Percentiles rank a stretch among this genome's conserved stretches.
These are phyloP conservation scores for Pulicaria dysenterica DNA, from an alignment of 129 eudicot genomes.

Conservation along the genomic window DNA sequence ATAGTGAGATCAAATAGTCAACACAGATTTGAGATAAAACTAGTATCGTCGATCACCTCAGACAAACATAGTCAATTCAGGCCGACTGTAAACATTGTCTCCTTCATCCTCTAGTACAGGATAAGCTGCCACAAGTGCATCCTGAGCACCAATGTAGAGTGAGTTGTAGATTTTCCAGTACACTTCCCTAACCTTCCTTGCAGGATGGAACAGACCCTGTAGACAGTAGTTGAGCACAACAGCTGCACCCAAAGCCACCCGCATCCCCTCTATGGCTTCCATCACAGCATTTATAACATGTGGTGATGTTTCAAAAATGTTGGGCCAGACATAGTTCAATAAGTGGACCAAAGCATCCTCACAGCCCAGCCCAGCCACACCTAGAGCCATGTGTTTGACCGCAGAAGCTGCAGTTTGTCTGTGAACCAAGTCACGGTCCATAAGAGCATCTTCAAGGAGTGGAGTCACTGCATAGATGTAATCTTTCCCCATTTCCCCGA, in stretches of 20 bases:
- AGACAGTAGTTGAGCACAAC: constrained; percentile 86
- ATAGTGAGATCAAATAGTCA: constrained; percentile 9
- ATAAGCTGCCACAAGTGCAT: constrained; percentile 88
- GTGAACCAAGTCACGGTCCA: constrained; percentile 92
- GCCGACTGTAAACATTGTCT: constrained; percentile 68
- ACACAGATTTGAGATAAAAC: background rate
- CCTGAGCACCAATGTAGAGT: constrained; percentile 90
- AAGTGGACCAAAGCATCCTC: constrained; percentile 90
- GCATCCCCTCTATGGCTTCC: constrained; percentile 99
- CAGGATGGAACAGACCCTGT: constrained; percentile 96
- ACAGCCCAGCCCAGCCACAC: constrained; percentile 93
- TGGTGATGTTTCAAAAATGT: constrained; percentile 93
- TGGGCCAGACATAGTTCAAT: constrained; percentile 96
- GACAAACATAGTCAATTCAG: constrained; percentile 80
- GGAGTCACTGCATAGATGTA: constrained; percentile 96
- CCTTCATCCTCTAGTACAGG: constrained; percentile 88
- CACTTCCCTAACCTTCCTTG: constrained; percentile 95
- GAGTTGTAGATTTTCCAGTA: constrained; percentile 97
- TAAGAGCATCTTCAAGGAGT: constrained; percentile 86
- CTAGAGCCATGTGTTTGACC: constrained; percentile 92
- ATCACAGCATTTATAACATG: constrained; percentile 92
- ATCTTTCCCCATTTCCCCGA: constrained; percentile 98
- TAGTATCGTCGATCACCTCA: constrained; percentile 30
- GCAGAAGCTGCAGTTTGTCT: constrained; percentile 97
- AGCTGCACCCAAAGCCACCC: constrained; percentile 90